Evolutionary conservation across 2,329 filamentous ascomycete genomes (phyloP).

Genomic region (Penicillium verrucosum): DNA sequence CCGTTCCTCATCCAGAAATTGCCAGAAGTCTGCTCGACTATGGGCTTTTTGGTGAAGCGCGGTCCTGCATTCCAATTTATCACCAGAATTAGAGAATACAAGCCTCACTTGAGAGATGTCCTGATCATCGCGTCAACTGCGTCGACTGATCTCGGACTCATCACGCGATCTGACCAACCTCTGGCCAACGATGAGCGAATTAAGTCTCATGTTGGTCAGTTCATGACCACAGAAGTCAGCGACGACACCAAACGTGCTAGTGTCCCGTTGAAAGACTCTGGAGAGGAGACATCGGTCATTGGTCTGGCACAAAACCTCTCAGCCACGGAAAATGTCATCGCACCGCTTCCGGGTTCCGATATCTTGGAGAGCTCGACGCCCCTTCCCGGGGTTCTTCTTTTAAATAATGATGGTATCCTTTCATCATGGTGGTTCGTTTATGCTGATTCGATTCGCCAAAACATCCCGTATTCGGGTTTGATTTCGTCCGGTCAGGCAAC

Average conservation of each 20-base stretch:
- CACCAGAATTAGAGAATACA: constrained; percentile 73
- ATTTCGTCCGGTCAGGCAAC: constrained; percentile 29
- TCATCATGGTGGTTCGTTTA: constrained; percentile 91
- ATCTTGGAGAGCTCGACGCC: constrained; percentile 75
- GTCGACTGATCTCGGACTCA: constrained; percentile 71
- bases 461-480: constrained; percentile 70
- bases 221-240: constrained; percentile 59
- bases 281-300: constrained; percentile 71
- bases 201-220: constrained; percentile 62
- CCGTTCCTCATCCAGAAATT: constrained; percentile 71
- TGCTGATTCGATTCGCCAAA: constrained; percentile 74
- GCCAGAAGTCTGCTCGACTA: constrained; percentile 69
- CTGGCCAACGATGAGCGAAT: constrained; percentile 60
- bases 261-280: constrained; percentile 64
- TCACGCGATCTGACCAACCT: constrained; percentile 69
- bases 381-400: constrained; percentile 74
- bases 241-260: constrained; percentile 72
- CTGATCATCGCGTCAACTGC: constrained; percentile 79
- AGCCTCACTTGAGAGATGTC: constrained; percentile 74
- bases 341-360: constrained; percentile 74
- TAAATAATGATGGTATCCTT: constrained; percentile 86
- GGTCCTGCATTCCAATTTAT: constrained; percentile 73
- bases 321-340: constrained; percentile 70
- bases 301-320: constrained; percentile 84
- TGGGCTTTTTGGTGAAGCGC: constrained; percentile 56